Evolutionary conservation across 192 early-diverging fungal genomes (phyloP), one percentile per base, ranked within the genome.

Genomic region (Backusella macrospora): DNA sequence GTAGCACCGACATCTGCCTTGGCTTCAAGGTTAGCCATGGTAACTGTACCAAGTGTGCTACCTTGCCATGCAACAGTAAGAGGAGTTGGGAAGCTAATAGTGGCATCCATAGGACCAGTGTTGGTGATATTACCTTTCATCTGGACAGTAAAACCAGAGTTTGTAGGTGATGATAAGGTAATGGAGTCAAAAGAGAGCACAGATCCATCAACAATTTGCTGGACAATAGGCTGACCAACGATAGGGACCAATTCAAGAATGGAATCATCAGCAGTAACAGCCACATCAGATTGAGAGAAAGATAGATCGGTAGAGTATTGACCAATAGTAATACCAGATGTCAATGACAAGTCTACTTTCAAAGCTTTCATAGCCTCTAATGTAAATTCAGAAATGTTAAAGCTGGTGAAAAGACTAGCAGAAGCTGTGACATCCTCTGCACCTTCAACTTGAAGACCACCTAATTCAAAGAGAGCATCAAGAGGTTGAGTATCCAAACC

Each of bases 191-290:
- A 83, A 21, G 71, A 64, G 48, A 86, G 75, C 15, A 38, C 43
- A 7, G 83, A 76, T 55, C 26, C 74, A 62, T 66, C 73, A 39
- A 89, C 83, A 73, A 89, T 83, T 7, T 75, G 69, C 73, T 84
- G 83, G 14, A 85, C 87, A 74, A 89, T 85, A 23, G 87, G 87
- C 64, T 80, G 81, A 67, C 83, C 86, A 47, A 89, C 80, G 43
- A 85, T 76, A 29, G 86, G 83, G 21, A 87, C 80, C 6, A 89
- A 68, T 64, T 78, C 74, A 62, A 78, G 65, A 73, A 89, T 76
- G 0, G 84, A 80, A 23, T 73, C 69, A 75, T 89, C 87, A 9
- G 85, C 81, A 18, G 59, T 5, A 45, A 80, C 80, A 15, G 80
- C 71, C 16, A 89, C 84, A 43, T 26, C 44, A 42, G 59, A 70